Percentiles rank a stretch among this genome's conserved stretches.
These are phyloP conservation scores for Casuarina cunninghamiana DNA, from an alignment of 306 rosid species.

Conservation along the genomic window DNA sequence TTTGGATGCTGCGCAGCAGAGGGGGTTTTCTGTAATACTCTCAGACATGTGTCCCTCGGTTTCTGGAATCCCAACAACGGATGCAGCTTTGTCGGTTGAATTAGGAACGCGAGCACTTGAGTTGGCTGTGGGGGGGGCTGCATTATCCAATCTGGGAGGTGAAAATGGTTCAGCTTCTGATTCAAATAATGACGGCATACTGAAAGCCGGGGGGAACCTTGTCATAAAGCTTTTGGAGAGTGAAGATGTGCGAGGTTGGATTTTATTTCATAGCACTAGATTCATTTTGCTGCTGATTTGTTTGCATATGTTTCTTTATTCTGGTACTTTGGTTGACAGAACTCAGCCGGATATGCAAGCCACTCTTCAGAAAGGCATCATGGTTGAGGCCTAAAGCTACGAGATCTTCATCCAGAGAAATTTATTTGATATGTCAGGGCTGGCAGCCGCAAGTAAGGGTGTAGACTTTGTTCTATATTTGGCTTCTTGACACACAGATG, in stretches of 20 bases:
- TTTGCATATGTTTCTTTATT: neutral
- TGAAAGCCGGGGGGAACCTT: slow-evolving; percentile 73
- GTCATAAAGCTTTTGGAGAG: slow-evolving; percentile 86
- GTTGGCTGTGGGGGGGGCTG: slow-evolving; percentile 71
- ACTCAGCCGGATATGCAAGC: slow-evolving; percentile 65
- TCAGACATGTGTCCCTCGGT: slow-evolving; percentile 91
- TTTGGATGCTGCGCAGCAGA: slow-evolving; percentile 42
- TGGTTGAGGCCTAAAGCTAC: slow-evolving; percentile 98
- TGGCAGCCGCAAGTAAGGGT: slow-evolving; percentile 42
- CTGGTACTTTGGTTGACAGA: slow-evolving; percentile 46
- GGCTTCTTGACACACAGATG: neutral
- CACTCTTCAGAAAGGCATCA: slow-evolving; percentile 67
- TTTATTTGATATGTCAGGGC: slow-evolving; percentile 83
- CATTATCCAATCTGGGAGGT: slow-evolving; percentile 28
- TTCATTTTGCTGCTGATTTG: slow-evolving; percentile 5
- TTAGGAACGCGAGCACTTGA: slow-evolving; percentile 80
- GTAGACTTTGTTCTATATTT: slow-evolving; percentile 17
- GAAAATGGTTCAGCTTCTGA: slow-evolving; percentile 22
- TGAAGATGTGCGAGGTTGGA: slow-evolving; percentile 77
- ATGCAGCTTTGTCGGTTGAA: slow-evolving; percentile 77
- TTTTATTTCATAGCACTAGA: slow-evolving; percentile 1
- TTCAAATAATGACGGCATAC: slow-evolving; percentile 44
- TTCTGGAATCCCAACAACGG: slow-evolving; percentile 84
- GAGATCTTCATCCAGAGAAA: slow-evolving; percentile 87
- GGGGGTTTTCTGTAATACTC: slow-evolving; percentile 75